phyloP scores from a whole-genome alignment of 2,329 filamentous ascomycete genomes.

The Beauveria scarabaeidicola region DNA sequence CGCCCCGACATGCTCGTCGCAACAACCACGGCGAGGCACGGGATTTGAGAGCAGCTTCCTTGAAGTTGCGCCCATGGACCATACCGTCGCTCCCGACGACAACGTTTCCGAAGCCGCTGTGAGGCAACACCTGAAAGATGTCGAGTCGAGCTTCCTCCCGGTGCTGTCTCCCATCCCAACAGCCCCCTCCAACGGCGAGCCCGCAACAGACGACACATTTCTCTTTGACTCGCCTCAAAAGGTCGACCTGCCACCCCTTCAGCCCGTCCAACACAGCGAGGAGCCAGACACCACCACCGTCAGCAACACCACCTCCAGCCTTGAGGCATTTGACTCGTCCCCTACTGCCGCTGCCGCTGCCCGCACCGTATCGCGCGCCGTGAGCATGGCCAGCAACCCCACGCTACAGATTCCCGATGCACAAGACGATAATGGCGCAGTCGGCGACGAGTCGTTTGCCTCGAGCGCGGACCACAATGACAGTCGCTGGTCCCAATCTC shows the following conservation, averaged over 20 bases:
- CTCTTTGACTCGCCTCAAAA: constrained; percentile 42
- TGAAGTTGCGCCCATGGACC: constrained; percentile 30
- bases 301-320: constrained; percentile 38
- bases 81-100: constrained; percentile 29
- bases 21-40: constrained; percentile 9
- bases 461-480: constrained; percentile 22
- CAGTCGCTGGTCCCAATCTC: constrained; percentile 21
- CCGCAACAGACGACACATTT: constrained; percentile 48
- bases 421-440: constrained; percentile 20
- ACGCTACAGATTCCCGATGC: constrained; percentile 8
- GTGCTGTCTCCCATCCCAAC: constrained; percentile 47
- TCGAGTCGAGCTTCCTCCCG: constrained; percentile 58
- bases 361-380: constrained; percentile 42
- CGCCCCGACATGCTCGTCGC: constrained; percentile 10
- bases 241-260: constrained; percentile 20
- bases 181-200: constrained; percentile 28
- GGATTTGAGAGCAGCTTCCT: constrained; percentile 33
- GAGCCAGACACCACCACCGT: constrained; percentile 21
- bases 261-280: constrained; percentile 11
- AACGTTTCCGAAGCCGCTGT: constrained; percentile 46
- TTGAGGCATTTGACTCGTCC: constrained; percentile 48
- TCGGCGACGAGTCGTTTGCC: constrained; percentile 23
- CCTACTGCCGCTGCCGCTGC: constrained; percentile 48
- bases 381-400: constrained; percentile 35
- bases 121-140: constrained; percentile 50